These are phyloP conservation scores for Trametes hirsuta DNA, from an alignment of 1,284 basidiomycete genomes.

Conservation along the genomic window DNA sequence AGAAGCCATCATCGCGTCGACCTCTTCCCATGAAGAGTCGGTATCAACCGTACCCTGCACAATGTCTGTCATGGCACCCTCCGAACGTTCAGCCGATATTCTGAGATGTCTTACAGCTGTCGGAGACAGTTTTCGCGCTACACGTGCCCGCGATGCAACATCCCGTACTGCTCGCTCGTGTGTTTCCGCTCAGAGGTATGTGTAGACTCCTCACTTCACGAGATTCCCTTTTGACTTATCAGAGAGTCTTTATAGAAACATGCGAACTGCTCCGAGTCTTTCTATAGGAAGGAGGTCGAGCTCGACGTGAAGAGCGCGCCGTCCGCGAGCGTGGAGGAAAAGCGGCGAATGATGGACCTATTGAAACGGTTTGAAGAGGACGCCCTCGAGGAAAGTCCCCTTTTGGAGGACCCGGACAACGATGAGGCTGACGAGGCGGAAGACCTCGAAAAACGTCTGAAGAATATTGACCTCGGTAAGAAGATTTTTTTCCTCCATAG, in stretches of 20 bases:
- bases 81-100: not conserved
- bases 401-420: constrained; percentile 37
- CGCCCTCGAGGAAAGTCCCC: constrained; percentile 40
- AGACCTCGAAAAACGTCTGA: constrained; percentile 54
- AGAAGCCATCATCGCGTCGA: constrained; percentile 19
- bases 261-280: constrained; percentile 71
- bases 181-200: constrained; percentile 77
- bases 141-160: constrained; percentile 79
- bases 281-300: constrained; percentile 75
- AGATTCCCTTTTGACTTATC: not conserved
- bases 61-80: constrained; percentile 36
- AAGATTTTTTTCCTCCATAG: not conserved
- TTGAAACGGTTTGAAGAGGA: constrained; percentile 74
- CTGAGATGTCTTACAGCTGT: constrained; percentile 53
- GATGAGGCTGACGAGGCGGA: constrained; percentile 45
- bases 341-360: constrained; percentile 66
- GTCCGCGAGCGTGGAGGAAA: constrained; percentile 56
- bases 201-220: constrained; percentile 1
- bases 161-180: constrained; percentile 75
- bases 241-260: constrained; percentile 50
- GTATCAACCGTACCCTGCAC: constrained; percentile 38
- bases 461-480: constrained; percentile 65
- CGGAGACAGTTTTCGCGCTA: constrained; percentile 75
- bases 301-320: constrained; percentile 58
- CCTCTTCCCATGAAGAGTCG: constrained; percentile 6